phyloP scores from a whole-genome alignment of 192 early-diverging fungal genomes.

The Coemansia sp. region DNA sequence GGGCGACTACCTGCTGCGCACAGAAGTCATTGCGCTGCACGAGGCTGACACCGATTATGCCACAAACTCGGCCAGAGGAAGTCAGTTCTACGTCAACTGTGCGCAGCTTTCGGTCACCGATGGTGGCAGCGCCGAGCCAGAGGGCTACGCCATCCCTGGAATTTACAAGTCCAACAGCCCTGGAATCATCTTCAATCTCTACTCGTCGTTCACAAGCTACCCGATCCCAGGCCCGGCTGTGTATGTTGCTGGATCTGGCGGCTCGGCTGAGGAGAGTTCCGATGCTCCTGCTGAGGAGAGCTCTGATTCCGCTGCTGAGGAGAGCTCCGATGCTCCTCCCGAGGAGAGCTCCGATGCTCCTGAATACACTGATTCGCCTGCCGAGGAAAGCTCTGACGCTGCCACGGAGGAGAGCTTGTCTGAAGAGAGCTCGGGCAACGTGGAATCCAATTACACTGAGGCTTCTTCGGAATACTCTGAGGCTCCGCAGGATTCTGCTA shows the following conservation, averaged over 20 bases:
- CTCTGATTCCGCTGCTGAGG: not conserved
- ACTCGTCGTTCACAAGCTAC: constrained; percentile 11
- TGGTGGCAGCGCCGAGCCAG: constrained; percentile 12
- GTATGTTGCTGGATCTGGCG: constrained; percentile 17
- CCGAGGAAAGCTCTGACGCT: not conserved
- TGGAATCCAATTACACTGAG: too few relatives aligned
- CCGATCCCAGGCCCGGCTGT: constrained; percentile 27
- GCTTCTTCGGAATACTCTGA: not conserved
- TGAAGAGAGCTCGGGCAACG: too few relatives aligned
- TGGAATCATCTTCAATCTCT: constrained; percentile 22
- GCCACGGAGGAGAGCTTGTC: not conserved
- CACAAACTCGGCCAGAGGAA: constrained; percentile 7
- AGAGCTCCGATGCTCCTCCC: not conserved
- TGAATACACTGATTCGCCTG: not conserved
- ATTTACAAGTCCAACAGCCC: constrained; percentile 22
- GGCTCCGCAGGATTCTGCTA: not conserved
- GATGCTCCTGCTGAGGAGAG: not conserved
- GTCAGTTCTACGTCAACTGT: constrained; percentile 36
- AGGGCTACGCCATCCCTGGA: constrained; percentile 15
- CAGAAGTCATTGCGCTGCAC: constrained; percentile 33
- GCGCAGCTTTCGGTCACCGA: constrained; percentile 19
- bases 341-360: not conserved
- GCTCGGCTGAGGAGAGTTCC: not conserved
- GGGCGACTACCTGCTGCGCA: constrained; percentile 38
- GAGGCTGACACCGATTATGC: constrained; percentile 13